Conservation (phyloP, 495 filamentous ascomycete species). For the Neurospora discreta region DNA sequence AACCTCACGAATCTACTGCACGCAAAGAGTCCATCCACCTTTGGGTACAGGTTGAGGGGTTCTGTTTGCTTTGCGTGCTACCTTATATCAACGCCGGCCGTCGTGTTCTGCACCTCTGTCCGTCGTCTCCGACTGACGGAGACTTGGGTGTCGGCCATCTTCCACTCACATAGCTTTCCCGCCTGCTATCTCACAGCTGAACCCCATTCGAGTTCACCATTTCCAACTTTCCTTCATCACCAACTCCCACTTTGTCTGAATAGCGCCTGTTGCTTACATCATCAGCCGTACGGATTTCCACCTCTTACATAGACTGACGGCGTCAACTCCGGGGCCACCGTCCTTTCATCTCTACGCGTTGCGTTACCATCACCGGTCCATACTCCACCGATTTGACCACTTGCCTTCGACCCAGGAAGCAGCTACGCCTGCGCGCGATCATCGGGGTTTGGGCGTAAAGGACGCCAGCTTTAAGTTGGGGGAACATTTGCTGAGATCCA, state of each 20-base stretch:
- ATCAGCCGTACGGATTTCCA: not conserved
- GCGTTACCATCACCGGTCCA: not conserved
- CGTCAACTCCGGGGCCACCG: not conserved
- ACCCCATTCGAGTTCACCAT: not conserved
- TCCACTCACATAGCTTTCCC: not conserved
- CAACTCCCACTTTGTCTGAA: conserved; percentile 11
- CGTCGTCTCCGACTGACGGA: not conserved
- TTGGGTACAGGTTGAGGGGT: not conserved
- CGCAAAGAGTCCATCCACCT: not conserved
- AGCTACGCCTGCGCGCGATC: not conserved
- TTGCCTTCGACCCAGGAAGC: not conserved
- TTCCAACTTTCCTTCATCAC: not conserved
- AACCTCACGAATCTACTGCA: conserved; percentile 4
- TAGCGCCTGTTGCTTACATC: conserved; percentile 7
- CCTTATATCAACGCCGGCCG: not conserved
- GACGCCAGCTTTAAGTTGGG: not conserved
- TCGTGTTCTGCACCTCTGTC: not conserved
- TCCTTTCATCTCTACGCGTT: conserved; percentile 1
- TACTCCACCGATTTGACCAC: not conserved
- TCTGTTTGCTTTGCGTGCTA: not conserved
- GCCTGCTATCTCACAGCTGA: not conserved
- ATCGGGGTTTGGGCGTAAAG: not conserved
- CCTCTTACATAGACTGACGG: not conserved
- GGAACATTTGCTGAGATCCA: not conserved
- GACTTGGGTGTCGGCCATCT: not conserved